Evolutionary conservation across 2,329 filamentous ascomycete genomes (phyloP), one percentile per base, ranked within the genome.

Genomic region (Pyrenophora teres): DNA sequence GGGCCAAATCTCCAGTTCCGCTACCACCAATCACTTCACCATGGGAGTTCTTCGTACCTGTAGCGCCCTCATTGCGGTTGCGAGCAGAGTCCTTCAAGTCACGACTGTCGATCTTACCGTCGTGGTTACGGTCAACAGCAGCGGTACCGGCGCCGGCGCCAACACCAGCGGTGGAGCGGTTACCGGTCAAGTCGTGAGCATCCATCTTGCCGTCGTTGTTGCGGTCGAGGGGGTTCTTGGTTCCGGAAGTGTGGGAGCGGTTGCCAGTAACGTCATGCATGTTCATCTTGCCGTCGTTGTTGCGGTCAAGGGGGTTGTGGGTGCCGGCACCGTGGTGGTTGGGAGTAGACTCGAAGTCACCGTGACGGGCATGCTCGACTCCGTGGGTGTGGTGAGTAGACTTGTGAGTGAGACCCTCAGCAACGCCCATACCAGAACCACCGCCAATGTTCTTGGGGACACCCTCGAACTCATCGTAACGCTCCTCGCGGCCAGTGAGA

Each of bases 391-490:
- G 56, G 27, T 56, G 50, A 4, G 56, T 51, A 7, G 44, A 54
- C 47, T 68, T 59, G 43, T 60, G 59, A 10, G 43, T 50, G 21
- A 55, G 53, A 9, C 59, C 54, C 18, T 57, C 62, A 18, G 62
- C 55, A 6, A 48, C 52, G 13, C 52, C 47, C 10, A 56, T 67
- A 19, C 48, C 57, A 23, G 58, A 56, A 38, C 46, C 52, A 19
- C 72, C 68, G 16, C 76, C 74, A 37, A 81, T 74, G 50, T 77
- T 71, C 59, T 80, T 78, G 4, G 85, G 85, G 57, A 86, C 84
- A 9, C 87, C 86, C 36, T 82, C 80, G 52, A 86, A 87, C 32
- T 81, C 81, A 43, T 85, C 82, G 40, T 82, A 78, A 13, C 81
- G 79, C 64, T 83, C 78, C 36, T 82, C 79, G 31, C 80, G 77